phyloP scores from a whole-genome alignment of 768 basidiomycete genomes.

The Chalciporus pseudorubinellus region DNA sequence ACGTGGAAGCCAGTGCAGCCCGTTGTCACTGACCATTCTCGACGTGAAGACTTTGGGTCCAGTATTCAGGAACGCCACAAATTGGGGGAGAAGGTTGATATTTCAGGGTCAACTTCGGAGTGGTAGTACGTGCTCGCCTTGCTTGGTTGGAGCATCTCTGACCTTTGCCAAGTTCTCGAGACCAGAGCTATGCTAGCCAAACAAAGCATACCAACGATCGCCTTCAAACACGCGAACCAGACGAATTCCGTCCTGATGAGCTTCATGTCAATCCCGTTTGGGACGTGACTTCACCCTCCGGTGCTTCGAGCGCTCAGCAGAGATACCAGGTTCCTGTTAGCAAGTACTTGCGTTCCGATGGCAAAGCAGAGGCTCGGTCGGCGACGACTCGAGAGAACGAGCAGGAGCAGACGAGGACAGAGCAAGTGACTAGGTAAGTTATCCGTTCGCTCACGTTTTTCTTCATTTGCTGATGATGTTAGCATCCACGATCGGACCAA shows the following conservation, averaged over 20 bases:
- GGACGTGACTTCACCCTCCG: not conserved
- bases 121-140: slow-evolving; percentile 7
- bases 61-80: not conserved
- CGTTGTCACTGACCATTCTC: not conserved
- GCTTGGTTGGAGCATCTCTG: not conserved
- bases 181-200: not conserved
- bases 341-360: slow-evolving; percentile 5
- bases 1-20: not conserved
- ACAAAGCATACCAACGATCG: not conserved
- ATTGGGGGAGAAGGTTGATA: not conserved
- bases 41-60: not conserved
- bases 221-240: not conserved
- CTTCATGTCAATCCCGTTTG: slow-evolving; percentile 1
- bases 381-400: not conserved
- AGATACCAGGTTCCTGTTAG: slow-evolving; percentile 21
- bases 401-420: not conserved
- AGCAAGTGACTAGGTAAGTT: slow-evolving; percentile 1
- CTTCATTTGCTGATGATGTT: not conserved
- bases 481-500: not conserved
- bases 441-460: not conserved
- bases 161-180: slow-evolving; percentile 5
- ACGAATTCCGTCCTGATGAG: not conserved
- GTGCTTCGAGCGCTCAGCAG: not conserved
- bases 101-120: not conserved
- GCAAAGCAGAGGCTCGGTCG: not conserved